Conservation (phyloP, 345 rosid species). For the Syzygium jambos region DNA sequence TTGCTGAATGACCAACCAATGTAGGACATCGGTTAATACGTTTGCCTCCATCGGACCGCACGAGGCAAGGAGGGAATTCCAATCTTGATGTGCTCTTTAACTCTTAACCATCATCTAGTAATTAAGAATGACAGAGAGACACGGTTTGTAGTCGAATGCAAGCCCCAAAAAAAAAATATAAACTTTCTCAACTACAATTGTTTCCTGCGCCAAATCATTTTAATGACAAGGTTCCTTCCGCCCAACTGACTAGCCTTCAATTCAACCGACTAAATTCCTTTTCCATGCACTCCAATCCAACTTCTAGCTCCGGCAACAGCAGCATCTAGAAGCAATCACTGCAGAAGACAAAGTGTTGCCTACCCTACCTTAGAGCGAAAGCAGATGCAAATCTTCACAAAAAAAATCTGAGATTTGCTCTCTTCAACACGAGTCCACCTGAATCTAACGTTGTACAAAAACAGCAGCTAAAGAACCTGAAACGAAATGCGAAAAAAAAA, state of each 20-base stretch:
- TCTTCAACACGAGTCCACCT: not conserved
- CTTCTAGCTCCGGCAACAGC: not conserved
- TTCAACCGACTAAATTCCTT: not conserved
- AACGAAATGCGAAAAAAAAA: not conserved
- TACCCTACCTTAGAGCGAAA: not conserved
- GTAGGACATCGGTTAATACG: not conserved
- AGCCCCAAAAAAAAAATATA: not conserved
- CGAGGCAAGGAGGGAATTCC: not conserved
- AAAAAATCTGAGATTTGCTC: not conserved
- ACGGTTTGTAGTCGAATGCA: not conserved
- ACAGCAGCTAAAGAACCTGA: not conserved
- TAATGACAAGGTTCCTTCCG: not conserved
- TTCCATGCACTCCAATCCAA: not conserved
- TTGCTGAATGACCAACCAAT: not conserved
- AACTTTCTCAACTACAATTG: not conserved
- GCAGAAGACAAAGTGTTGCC: not conserved
- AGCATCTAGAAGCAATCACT: not conserved
- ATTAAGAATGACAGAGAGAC: not conserved
- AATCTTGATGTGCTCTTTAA: not conserved
- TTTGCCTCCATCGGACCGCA: not conserved
- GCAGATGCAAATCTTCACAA: not conserved
- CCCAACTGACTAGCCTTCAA: fast-evolving
- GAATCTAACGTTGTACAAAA: not conserved
- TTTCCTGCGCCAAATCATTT: fast-evolving
- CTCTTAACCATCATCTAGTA: not conserved